Base-by-base conservation (phyloP, 2,329 filamentous ascomycete genomes). In the Colletotrichum nymphaeae region DNA sequence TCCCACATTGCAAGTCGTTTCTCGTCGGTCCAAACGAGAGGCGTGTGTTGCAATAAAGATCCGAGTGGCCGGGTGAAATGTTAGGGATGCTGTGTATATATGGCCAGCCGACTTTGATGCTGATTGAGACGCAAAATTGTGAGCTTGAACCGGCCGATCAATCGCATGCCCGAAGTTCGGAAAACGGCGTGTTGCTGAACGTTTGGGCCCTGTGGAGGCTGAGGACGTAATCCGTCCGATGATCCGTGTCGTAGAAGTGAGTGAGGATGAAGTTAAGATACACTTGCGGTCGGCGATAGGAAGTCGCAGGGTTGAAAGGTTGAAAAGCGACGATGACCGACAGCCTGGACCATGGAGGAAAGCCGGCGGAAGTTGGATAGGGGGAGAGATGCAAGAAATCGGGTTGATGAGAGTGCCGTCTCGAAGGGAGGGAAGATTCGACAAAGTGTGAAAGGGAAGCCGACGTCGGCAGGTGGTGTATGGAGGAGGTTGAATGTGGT, bases 1-100 rank as follows among this genome's bases (percentile, higher is more conserved):
- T 90, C 88, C 78, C 89, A 91, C 89, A 91, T 91, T 57, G 69
- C 79, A 76, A 37, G 35, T 60, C n/a, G 11, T 52, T 26, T 14
- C 4, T 60, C 11, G 42, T 62, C 24, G 35, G 24, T 28, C 52
- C 22, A 14, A 16, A 64, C 42, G 42, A 52, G 22, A 52, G 19
- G 12, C 14, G 11, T 9, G 30, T 58, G 46, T 52, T 16, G 19
- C 19, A 12, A 46, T 16, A 42, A 32, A 26, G n/a, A 56, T 24
- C 26, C 42, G 46, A n/a, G 46, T 53, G 12, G 11, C 12, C 65
- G 52, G 35, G 26, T 19, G 35, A 28, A 26, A 49, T 11, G 62
- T 49, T 73, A 53, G 35, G 22, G 14, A 57, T 66, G 67, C 35
- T 65, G 26, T 19, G n/a, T 52, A 71, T 69, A 53, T 22, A 35